Conservation (phyloP, 441 rosid species). For the Gossypium lobatum region DNA sequence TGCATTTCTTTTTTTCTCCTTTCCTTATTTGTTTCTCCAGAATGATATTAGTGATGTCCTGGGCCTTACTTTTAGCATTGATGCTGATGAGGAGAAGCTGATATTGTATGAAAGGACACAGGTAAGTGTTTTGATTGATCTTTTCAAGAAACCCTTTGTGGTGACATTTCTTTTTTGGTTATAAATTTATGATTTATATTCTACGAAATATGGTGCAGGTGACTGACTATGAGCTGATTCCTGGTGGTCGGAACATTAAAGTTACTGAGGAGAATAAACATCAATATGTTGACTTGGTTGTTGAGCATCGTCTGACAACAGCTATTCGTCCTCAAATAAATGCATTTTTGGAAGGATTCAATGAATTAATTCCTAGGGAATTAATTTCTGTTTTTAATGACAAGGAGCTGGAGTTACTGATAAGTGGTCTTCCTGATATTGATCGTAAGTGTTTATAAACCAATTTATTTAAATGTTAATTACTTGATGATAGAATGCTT, state of each 20-base stretch:
- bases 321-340: conserved; percentile 95
- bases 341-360: conserved; percentile 86
- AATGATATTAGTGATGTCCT: conserved; percentile 74
- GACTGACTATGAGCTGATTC: conserved; percentile 85
- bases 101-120: conserved; percentile 76
- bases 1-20: not conserved
- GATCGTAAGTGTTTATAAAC: conserved; percentile 53
- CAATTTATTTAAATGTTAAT: conserved; percentile 1
- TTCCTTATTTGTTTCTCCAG: conserved; percentile 37
- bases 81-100: conserved; percentile 93
- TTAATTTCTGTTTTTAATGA: conserved; percentile 81
- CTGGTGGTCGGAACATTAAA: conserved; percentile 78
- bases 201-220: conserved; percentile 45
- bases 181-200: conserved; percentile 6
- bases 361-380: conserved; percentile 65
- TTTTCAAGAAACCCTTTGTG: not conserved
- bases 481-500: not conserved
- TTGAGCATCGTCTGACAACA: conserved; percentile 86
- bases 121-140: conserved; percentile 28
- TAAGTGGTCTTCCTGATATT: conserved; percentile 94
- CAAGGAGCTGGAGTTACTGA: conserved; percentile 87
- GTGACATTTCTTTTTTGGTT: not conserved
- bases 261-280: conserved; percentile 93
- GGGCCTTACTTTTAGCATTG: conserved; percentile 89
- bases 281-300: conserved; percentile 78